A percentile compares a stretch with the other conserved stretches of the same genome.
phyloP scores from a whole-genome alignment of 305 asterid species.

The Euphrasia arctica region DNA sequence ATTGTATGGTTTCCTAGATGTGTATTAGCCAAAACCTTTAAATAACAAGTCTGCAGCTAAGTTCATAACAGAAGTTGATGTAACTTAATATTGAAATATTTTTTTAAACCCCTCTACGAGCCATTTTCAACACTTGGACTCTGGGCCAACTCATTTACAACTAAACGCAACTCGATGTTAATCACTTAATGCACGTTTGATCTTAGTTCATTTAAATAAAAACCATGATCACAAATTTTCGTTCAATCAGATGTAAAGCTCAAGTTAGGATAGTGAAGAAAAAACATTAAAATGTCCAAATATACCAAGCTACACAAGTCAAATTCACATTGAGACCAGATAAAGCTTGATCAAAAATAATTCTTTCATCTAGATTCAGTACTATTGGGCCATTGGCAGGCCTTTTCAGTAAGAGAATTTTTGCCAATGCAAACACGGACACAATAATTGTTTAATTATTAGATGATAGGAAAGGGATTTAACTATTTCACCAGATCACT shows the following conservation, averaged over 20 bases:
- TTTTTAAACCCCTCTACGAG: background rate
- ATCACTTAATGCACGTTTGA: background rate
- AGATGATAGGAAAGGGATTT: conserved; percentile 6
- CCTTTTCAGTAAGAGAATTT: background rate
- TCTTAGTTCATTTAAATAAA: background rate
- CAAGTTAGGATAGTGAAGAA: background rate
- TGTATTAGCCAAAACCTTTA: background rate
- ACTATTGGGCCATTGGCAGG: background rate
- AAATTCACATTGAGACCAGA: background rate
- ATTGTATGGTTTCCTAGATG: background rate
- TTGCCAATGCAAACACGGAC: conserved; percentile 7
- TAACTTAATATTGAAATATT: background rate
- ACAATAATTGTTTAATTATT: background rate
- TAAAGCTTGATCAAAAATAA: background rate
- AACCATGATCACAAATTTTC: background rate
- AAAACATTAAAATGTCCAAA: background rate
- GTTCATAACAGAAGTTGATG: background rate
- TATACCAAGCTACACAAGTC: background rate
- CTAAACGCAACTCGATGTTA: background rate
- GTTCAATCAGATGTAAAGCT: background rate
- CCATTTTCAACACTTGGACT: conserved; percentile 9
- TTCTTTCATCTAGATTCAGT: background rate
- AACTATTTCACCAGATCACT: conserved; percentile 2
- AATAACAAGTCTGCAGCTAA: background rate
- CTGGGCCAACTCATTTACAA: background rate